Percentiles rank a stretch among this genome's conserved stretches.
Conservation (phyloP, 495 filamentous ascomycete genomes). For the Peziza echinospora region DNA sequence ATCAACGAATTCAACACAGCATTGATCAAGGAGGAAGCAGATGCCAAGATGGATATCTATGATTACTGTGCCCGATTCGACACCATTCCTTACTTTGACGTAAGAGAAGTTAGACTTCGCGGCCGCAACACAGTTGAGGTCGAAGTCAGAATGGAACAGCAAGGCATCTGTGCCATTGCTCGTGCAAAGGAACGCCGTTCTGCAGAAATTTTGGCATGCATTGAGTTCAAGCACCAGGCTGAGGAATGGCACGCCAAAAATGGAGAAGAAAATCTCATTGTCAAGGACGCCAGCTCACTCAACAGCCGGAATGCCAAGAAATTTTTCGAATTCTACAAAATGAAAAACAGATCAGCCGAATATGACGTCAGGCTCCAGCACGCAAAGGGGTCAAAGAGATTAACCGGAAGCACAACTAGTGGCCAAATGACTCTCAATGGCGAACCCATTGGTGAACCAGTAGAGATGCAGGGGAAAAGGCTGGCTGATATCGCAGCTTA, state of each 20-base stretch:
- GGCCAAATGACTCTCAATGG: conserved; percentile 22
- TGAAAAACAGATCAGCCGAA: conserved; percentile 10
- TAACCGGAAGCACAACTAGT: conserved; percentile 1
- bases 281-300: conserved; percentile 22
- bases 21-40: conserved; percentile 15
- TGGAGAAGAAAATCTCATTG: conserved; percentile 20
- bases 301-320: conserved; percentile 23
- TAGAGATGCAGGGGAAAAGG: conserved; percentile 22
- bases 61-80: conserved; percentile 30
- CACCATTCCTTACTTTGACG: conserved; percentile 20
- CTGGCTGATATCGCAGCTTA: conserved; percentile 22
- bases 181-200: conserved; percentile 11
- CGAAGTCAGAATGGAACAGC: conserved; percentile 24
- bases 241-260: conserved; percentile 24
- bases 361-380: conserved; percentile 18
- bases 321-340: conserved; percentile 26
- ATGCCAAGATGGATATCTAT: conserved; percentile 26
- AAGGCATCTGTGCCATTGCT: conserved; percentile 22
- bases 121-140: conserved; percentile 14
- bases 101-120: conserved; percentile 3
- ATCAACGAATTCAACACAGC: conserved; percentile 13
- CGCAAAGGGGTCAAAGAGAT: conserved; percentile 1
- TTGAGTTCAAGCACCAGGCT: conserved; percentile 25
- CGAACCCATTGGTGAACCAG: conserved; percentile 18
- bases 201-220: conserved; percentile 23